Evolutionary conservation across 371 early-diverging fungal species (phyloP).

Genomic region (Saksenaea oblongispora): DNA sequence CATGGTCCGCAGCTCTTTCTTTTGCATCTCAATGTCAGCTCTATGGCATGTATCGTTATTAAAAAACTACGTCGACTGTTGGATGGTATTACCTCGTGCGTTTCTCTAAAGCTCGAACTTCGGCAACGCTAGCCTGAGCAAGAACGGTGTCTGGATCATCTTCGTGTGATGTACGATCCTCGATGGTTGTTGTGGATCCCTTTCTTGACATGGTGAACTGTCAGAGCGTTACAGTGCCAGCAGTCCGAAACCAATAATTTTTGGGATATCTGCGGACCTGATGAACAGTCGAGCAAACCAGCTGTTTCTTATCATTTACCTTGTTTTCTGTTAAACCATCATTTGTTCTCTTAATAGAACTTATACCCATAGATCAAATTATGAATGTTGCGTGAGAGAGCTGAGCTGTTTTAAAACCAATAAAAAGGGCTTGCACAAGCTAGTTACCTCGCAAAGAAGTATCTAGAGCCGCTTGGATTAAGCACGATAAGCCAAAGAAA

Average conservation of each 20-base stretch:
- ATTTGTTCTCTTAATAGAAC: too few relatives aligned
- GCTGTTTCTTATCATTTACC: not conserved
- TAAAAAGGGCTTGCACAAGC: too few relatives aligned
- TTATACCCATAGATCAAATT: too few relatives aligned
- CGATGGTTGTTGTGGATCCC: not conserved
- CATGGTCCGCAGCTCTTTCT: constrained; percentile 80
- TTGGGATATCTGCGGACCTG: too few relatives aligned
- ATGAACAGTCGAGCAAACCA: too few relatives aligned
- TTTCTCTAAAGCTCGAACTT: constrained; percentile 23
- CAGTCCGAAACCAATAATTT: not conserved
- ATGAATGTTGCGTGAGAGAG: too few relatives aligned
- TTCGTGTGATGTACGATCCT: not conserved
- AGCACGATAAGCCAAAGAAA: too few relatives aligned
- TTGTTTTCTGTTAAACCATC: not conserved
- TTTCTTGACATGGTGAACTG: constrained; percentile 1
- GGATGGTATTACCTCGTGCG: constrained; percentile 18
- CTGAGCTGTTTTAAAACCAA: too few relatives aligned
- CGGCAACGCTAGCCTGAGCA: constrained; percentile 20
- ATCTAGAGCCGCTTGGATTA: too few relatives aligned
- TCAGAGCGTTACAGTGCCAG: not conserved
- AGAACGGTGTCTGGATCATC: constrained; percentile 21
- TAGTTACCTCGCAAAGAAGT: too few relatives aligned
- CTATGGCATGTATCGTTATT: constrained; percentile 21
- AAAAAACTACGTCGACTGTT: not conserved
- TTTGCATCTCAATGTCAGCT: constrained; percentile 73